Conservation (phyloP, 2,329 filamentous ascomycete species). For the Chalara sp. region DNA sequence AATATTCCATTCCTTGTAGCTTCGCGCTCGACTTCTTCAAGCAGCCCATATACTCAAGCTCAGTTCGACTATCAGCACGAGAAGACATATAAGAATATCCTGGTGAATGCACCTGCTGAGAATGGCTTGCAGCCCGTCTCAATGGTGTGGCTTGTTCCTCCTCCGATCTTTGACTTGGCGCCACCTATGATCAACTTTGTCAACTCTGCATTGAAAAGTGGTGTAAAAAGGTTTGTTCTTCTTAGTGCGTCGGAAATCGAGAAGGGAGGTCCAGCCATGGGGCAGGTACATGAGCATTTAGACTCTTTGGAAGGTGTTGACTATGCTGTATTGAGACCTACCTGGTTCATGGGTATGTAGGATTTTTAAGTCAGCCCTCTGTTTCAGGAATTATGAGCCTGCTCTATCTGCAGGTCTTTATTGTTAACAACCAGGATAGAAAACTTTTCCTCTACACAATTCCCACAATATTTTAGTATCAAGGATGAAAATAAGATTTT, state of each 20-base stretch:
- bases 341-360: conserved; percentile 43
- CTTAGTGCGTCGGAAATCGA: conserved; percentile 32
- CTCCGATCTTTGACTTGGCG: conserved; percentile 27
- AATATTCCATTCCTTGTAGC: conserved; percentile 32
- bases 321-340: conserved; percentile 38
- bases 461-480: conserved; percentile 6
- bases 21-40: conserved; percentile 27
- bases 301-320: conserved; percentile 30
- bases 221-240: conserved; percentile 38
- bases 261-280: conserved; percentile 30
- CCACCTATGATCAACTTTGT: conserved; percentile 34
- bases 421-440: too few species aligned
- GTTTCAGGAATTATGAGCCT: conserved; percentile 22
- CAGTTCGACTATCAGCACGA: conserved; percentile 39
- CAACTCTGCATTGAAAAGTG: conserved; percentile 30
- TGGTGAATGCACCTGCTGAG: conserved; percentile 29
- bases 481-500: conserved; percentile 31
- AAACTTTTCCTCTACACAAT: too few species aligned
- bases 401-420: too few species aligned
- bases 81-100: conserved; percentile 22
- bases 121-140: conserved; percentile 23
- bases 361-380: conserved; percentile 6
- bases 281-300: conserved; percentile 33
- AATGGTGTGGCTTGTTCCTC: conserved; percentile 34
- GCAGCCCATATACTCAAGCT: conserved; percentile 14